phyloP scores from a whole-genome alignment of 2,329 filamentous ascomycete species.

The Fusarium sp. region DNA sequence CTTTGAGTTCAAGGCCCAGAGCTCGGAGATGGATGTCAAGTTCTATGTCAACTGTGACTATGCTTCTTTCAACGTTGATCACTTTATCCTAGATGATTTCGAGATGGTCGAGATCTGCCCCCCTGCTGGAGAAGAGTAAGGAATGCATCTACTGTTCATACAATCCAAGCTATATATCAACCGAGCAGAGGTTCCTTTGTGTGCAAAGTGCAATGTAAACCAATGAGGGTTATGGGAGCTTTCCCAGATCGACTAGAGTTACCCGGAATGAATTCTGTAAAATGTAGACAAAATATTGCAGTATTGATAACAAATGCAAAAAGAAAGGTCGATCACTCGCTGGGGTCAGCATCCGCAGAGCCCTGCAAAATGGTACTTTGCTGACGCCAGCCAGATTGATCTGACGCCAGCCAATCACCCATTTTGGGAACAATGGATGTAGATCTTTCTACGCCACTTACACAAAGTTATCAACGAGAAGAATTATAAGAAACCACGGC shows the following conservation, averaged over 20 bases:
- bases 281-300: not conserved
- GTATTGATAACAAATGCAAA: not conserved
- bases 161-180: not conserved
- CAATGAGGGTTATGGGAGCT: too few relatives aligned
- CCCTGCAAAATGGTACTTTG: not conserved
- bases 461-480: not conserved
- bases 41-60: too few relatives aligned
- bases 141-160: not conserved
- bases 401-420: not conserved
- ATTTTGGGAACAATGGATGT: not conserved
- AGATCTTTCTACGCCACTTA: not conserved
- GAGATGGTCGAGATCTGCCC: not conserved
- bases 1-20: too few relatives aligned
- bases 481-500: not conserved
- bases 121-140: not conserved
- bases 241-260: too few relatives aligned
- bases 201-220: too few relatives aligned
- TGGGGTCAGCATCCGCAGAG: too few relatives aligned
- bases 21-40: too few relatives aligned
- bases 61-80: too few relatives aligned
- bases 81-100: not conserved
- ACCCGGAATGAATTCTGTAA: too few relatives aligned
- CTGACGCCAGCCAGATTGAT: conserved; percentile 5
- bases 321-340: not conserved
- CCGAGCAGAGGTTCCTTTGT: not conserved